phyloP scores from a whole-genome alignment of 2,329 filamentous ascomycete genomes.

The Claviceps fusiformis region DNA sequence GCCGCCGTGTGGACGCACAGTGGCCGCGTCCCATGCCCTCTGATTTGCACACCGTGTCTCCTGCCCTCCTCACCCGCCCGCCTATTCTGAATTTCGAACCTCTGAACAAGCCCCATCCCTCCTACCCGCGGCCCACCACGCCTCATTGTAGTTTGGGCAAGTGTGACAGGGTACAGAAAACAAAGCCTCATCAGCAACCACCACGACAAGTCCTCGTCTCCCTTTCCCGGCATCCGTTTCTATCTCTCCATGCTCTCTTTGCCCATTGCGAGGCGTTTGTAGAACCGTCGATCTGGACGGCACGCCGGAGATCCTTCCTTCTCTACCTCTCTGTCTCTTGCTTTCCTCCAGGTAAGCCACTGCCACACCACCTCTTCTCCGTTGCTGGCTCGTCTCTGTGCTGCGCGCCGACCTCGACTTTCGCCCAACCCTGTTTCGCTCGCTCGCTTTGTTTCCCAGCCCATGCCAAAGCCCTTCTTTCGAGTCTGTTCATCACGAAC shows the following conservation, averaged over 20 bases:
- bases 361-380: conserved; percentile 11
- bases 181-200: conserved; percentile 27
- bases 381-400: conserved; percentile 4
- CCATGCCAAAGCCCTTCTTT: background rate
- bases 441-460: conserved; percentile 6
- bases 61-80: background rate
- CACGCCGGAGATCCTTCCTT: conserved; percentile 14
- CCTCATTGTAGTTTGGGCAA: conserved; percentile 16
- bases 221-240: conserved; percentile 11
- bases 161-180: conserved; percentile 25
- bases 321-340: conserved; percentile 14
- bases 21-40: background rate
- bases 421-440: conserved; percentile 3
- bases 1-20: background rate
- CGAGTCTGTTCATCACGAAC: background rate
- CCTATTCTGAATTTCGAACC: background rate
- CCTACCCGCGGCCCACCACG: conserved; percentile 11
- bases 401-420: conserved; percentile 4
- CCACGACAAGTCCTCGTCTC: conserved; percentile 15
- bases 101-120: conserved; percentile 1
- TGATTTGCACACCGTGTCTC: conserved; percentile 1
- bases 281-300: conserved; percentile 24
- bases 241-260: conserved; percentile 19
- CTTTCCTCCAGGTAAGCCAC: conserved; percentile 18
- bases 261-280: conserved; percentile 27